phyloP scores from a whole-genome alignment of 805 yeast species.

The Lipomyces anomalus region DNA sequence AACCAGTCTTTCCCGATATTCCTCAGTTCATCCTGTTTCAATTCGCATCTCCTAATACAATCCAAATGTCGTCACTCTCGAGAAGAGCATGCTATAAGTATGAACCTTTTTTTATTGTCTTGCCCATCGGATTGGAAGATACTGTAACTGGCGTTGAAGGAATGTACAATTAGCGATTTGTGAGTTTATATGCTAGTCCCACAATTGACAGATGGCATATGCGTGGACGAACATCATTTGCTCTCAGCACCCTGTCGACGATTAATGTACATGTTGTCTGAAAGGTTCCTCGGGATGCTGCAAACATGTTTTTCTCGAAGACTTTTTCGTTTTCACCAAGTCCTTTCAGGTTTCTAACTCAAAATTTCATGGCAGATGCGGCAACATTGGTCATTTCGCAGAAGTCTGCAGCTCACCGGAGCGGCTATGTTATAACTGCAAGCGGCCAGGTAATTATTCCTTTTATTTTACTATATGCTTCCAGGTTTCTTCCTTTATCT shows the following conservation, averaged over 20 bases:
- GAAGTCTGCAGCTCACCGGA: conserved; percentile 76
- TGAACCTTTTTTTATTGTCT: too few relatives aligned
- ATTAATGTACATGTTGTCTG: too few relatives aligned
- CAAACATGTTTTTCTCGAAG: neutral
- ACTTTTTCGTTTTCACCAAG: neutral
- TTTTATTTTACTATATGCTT: neutral
- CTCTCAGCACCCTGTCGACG: too few relatives aligned
- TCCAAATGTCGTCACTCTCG: conserved; percentile 21
- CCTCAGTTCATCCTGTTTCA: too few relatives aligned
- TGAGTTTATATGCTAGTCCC: too few relatives aligned
- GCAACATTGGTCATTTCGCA: conserved; percentile 87
- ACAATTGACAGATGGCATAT: neutral
- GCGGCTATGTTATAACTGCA: conserved; percentile 89
- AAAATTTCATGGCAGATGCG: conserved; percentile 60
- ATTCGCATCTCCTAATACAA: too few relatives aligned
- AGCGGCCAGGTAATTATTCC: conserved; percentile 48
- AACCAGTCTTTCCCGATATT: too few relatives aligned
- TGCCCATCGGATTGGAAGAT: too few relatives aligned
- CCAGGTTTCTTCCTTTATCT: too few relatives aligned
- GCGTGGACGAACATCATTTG: neutral
- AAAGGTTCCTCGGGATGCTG: too few relatives aligned
- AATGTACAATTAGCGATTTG: too few relatives aligned
- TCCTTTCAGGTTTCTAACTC: neutral
- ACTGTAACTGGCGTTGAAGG: too few relatives aligned
- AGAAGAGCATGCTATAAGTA: conserved; percentile 27